Base-by-base conservation (phyloP, 2,329 filamentous ascomycete genomes). In the Hymenotorrendiella dingleyae region DNA sequence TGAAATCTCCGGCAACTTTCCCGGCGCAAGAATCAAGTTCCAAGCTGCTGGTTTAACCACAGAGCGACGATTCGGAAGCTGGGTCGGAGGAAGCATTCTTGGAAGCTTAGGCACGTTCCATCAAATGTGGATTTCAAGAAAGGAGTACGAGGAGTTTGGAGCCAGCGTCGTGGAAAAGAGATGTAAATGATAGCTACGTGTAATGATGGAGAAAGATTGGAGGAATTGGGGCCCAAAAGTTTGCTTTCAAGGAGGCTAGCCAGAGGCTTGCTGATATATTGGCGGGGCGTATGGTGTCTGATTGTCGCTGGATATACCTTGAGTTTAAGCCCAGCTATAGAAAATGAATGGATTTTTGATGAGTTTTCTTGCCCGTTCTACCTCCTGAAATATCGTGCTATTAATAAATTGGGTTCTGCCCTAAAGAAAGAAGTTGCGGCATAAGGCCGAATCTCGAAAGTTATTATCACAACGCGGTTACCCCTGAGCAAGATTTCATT, bases 51-150 rank as follows among this genome's bases (percentile, higher is more conserved):
- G 88, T 14, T 80, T 91, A 56, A 86, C 86, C 1, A 86, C 84
- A 27, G 94, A 98, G 73, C 73, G 94, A 41, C 84, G 89, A 53
- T 97, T 94, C 64, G 90, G 87, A 17, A 82, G 86, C 37, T 98
- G 93, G 91, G 89, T 98, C 54, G 93, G 94, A 35, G 93, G 93
- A 34, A 96, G 89, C 66, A 96, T 98, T 56, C 71, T 98, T 54
- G 90, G 87, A 6, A 96, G 90, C 65, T 66, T 98, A 67, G 94
- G 94, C 8, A 95, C 90, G 11, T 98, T 98, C 68, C 93, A 98
- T 69, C 93, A 98, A 71, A 91, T 98, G 85, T 98, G 93, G 93
- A 94, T 98, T 56, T 91, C 84, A 19, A 87, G 82, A 66, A 94
- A 95, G 72, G 93, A 98, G 70, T 97, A 96, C 58, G 89, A 96